These are phyloP conservation scores for Spathaspora arborariae DNA, from an alignment of 805 yeast species.

Conservation along the genomic window DNA sequence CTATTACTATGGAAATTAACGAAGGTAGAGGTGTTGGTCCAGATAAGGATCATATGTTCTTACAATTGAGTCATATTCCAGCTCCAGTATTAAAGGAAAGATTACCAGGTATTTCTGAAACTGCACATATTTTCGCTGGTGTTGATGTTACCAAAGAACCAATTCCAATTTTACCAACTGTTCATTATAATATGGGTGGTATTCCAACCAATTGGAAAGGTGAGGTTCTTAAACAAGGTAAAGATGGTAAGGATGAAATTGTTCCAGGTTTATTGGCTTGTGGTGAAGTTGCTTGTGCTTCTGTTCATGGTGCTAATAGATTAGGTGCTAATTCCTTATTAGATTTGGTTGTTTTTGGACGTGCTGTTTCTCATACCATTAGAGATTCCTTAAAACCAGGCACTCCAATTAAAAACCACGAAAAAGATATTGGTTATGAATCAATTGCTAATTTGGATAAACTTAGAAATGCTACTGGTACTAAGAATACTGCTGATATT, in stretches of 20 bases:
- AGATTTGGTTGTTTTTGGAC: conserved; percentile 96
- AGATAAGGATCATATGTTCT: conserved; percentile 88
- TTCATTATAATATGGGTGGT: conserved; percentile 99
- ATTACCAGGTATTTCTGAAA: conserved; percentile 98
- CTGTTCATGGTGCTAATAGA: conserved; percentile 99
- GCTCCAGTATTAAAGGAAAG: conserved; percentile 90
- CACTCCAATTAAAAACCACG: conserved; percentile 74
- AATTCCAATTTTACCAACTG: conserved; percentile 97
- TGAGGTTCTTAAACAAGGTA: conserved; percentile 84
- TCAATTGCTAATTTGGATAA: conserved; percentile 88
- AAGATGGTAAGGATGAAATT: conserved; percentile 81
- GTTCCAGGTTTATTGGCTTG: conserved; percentile 95
- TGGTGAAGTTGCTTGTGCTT: conserved; percentile 99
- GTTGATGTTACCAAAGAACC: conserved; percentile 99
- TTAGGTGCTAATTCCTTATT: conserved; percentile 97
- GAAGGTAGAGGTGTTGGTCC: conserved; percentile 99
- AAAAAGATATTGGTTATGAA: conserved; percentile 85
- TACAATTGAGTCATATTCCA: conserved; percentile 94
- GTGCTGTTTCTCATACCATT: conserved; percentile 95
- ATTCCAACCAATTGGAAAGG: conserved; percentile 98
- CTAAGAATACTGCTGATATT: conserved; percentile 79
- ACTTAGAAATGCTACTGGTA: conserved; percentile 82
- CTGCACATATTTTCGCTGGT: conserved; percentile 98
- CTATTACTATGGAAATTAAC: conserved; percentile 97
- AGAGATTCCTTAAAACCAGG: conserved; percentile 84